A percentile compares a stretch with the other conserved stretches of the same genome.
These are phyloP conservation scores for Peronospora destructor DNA, from an alignment of 352 stramenopile genomes.

Conservation along the genomic window DNA sequence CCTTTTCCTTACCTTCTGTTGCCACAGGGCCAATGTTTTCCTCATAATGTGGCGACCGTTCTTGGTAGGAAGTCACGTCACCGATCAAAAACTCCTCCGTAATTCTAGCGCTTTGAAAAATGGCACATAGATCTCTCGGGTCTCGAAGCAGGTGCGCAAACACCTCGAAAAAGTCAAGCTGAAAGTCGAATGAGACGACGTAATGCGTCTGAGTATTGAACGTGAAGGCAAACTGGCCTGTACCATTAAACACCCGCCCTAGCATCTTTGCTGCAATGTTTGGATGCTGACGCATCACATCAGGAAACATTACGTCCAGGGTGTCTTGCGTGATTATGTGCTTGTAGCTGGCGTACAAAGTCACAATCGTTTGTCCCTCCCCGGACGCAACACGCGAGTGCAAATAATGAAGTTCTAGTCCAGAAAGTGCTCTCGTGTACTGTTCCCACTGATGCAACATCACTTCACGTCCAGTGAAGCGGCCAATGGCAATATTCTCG, in stretches of 20 bases:
- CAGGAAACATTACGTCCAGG: conserved; percentile 48
- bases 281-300: conserved; percentile 22
- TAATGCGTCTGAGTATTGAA: conserved; percentile 36
- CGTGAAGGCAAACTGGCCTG: conserved; percentile 35
- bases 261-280: conserved; percentile 28
- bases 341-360: conserved; percentile 35
- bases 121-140: conserved; percentile 26
- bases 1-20: conserved; percentile 4
- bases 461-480: conserved; percentile 34
- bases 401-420: conserved; percentile 34
- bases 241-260: conserved; percentile 25
- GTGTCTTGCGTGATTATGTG: conserved; percentile 37
- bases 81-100: conserved; percentile 50
- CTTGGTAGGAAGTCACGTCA: conserved; percentile 29
- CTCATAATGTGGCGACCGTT: not conserved
- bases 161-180: conserved; percentile 33
- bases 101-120: conserved; percentile 41
- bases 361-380: conserved; percentile 26
- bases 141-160: conserved; percentile 40
- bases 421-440: conserved; percentile 38
- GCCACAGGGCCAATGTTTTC: not conserved
- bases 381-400: conserved; percentile 24
- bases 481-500: conserved; percentile 37
- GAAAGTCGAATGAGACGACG: conserved; percentile 40
- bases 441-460: conserved; percentile 45